phyloP scores from a whole-genome alignment of 1,284 basidiomycete species.

The Ustilago vetiveriae region DNA sequence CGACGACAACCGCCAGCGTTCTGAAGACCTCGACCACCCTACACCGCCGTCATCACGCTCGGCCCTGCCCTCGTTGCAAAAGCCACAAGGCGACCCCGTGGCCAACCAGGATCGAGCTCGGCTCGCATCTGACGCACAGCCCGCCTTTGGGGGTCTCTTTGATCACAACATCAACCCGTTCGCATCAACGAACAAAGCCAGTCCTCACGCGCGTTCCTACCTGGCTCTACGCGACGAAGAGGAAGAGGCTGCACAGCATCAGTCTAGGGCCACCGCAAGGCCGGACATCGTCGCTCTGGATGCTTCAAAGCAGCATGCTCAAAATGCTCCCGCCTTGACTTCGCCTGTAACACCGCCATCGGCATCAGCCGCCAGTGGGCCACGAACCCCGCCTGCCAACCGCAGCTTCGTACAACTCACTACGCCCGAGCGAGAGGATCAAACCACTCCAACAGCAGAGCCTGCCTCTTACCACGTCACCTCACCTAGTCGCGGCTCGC shows the following conservation, averaged over 20 bases:
- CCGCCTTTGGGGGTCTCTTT: conserved; percentile 22
- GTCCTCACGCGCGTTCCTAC: conserved; percentile 9
- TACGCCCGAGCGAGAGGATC: conserved; percentile 19
- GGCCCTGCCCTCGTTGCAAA: conserved; percentile 17
- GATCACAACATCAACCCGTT: conserved; percentile 4
- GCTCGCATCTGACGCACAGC: conserved; percentile 6
- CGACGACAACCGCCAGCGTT: conserved; percentile 6
- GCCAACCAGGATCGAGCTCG: conserved; percentile 8
- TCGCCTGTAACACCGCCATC: not conserved
- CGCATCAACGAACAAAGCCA: not conserved
- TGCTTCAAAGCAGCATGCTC: not conserved
- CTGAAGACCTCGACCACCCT: conserved; percentile 3
- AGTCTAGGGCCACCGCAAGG: not conserved
- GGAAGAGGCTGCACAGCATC: conserved; percentile 5
- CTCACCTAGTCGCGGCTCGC: conserved; percentile 3
- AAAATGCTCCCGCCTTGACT: not conserved
- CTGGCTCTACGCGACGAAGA: conserved; percentile 38
- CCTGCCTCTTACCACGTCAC: conserved; percentile 1
- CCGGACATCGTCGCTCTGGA: not conserved
- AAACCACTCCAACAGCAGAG: conserved; percentile 9
- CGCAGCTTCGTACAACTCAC: conserved; percentile 22
- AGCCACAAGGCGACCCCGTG: conserved; percentile 23
- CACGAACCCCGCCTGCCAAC: conserved; percentile 21
- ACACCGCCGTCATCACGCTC: conserved; percentile 3
- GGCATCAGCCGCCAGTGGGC: not conserved